These are phyloP conservation scores for Dendrostoma leiphaemia DNA, from an alignment of 2,329 filamentous ascomycete species.

Conservation along the genomic window DNA sequence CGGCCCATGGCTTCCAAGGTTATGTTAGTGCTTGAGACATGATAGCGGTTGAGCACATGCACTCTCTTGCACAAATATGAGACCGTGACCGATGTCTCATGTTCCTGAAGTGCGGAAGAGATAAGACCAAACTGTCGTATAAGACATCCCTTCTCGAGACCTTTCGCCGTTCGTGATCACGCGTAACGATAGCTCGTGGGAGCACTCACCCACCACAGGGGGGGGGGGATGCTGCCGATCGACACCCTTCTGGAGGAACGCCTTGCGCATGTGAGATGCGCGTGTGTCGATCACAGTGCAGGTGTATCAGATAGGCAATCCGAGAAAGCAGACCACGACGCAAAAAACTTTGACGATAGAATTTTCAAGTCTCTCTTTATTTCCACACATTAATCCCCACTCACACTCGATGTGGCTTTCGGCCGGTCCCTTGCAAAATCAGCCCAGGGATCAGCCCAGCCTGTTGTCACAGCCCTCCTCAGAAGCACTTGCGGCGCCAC, in stretches of 20 bases:
- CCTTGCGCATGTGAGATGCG: neutral
- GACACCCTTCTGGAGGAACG: neutral
- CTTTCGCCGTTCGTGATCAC: neutral
- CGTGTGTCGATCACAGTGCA: neutral
- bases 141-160: neutral
- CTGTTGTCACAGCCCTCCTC: neutral
- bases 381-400: neutral
- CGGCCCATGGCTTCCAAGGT: neutral
- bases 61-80: neutral
- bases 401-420: neutral
- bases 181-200: neutral
- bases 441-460: neutral
- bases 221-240: neutral
- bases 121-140: neutral
- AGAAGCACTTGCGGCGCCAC: neutral
- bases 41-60: constrained; percentile 13
- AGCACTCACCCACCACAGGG: neutral
- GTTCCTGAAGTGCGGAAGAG: neutral
- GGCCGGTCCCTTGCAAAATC: neutral
- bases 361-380: neutral
- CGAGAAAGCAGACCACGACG: too few relatives aligned
- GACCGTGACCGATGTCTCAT: constrained; percentile 8
- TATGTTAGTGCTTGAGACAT: constrained; percentile 3
- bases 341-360: neutral
- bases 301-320: neutral